Evolutionary conservation across 331 rosid genomes (phyloP).

Genomic region (Prunus yedoensis): DNA sequence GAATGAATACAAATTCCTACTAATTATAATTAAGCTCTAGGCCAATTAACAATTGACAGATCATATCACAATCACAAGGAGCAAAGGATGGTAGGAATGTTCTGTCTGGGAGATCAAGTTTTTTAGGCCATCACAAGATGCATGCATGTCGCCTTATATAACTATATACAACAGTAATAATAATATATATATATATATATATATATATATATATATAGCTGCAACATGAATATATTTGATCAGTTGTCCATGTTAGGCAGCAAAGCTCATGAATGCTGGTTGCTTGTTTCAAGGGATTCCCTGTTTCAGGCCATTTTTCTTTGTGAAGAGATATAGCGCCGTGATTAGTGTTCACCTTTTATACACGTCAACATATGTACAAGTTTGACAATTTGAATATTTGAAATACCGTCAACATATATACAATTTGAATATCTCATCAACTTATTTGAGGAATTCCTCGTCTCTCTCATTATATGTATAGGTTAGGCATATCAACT

Average conservation of each 20-base stretch:
- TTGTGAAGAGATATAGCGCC: background rate
- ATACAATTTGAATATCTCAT: no score
- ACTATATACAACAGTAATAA: no score
- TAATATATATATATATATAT: no score
- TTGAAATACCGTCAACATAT: no score
- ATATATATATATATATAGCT: no score
- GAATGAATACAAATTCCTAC: background rate
- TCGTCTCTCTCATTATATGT: no score
- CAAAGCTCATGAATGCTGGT: background rate
- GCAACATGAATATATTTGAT: no score
- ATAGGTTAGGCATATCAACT: no score
- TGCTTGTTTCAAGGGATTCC: conserved; percentile 18
- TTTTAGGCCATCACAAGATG: background rate
- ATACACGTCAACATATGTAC: background rate
- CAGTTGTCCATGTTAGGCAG: background rate
- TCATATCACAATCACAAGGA: background rate
- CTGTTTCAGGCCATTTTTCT: conserved; percentile 7
- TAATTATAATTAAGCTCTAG: background rate
- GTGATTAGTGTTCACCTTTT: conserved; percentile 5
- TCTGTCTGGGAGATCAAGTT: background rate
- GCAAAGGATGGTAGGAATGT: background rate
- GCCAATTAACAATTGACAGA: background rate
- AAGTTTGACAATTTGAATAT: no score
- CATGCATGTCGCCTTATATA: background rate
- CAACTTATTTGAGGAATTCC: no score